Evolutionary conservation across 2,329 filamentous ascomycete species (phyloP).

Genomic region (Epichloe coenophiala): DNA sequence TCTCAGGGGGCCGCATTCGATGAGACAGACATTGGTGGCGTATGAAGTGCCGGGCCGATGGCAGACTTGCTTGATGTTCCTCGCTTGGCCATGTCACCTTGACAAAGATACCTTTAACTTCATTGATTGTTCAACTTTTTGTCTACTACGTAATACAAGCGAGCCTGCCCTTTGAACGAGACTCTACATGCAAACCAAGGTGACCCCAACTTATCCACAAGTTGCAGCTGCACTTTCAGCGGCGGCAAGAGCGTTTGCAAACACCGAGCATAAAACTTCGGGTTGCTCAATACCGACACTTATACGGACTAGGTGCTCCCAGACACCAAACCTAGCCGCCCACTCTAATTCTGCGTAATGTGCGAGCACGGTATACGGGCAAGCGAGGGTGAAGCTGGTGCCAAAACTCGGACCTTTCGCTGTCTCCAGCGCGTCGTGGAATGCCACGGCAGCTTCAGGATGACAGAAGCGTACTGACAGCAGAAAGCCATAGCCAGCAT

Average conservation of each 20-base stretch:
- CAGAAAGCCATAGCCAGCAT: constrained; percentile 35
- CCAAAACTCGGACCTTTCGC: constrained; percentile 34
- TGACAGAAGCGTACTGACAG: constrained; percentile 30
- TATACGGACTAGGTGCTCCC: constrained; percentile 5
- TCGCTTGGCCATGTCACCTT: too few relatives aligned
- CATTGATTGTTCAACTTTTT: too few relatives aligned
- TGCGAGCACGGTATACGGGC: constrained; percentile 18
- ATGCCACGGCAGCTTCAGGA: constrained; percentile 20
- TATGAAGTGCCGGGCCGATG: too few relatives aligned
- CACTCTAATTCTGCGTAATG: constrained; percentile 15
- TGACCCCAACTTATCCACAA: too few relatives aligned
- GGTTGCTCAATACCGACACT: constrained; percentile 6
- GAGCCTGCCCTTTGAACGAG: too few relatives aligned
- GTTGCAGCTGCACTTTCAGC: neutral
- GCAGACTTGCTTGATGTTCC: too few relatives aligned
- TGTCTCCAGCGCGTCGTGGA: constrained; percentile 30
- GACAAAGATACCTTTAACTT: too few relatives aligned
- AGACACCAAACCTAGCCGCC: constrained; percentile 15
- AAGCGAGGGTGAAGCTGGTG: constrained; percentile 28
- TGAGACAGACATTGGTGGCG: too few relatives aligned
- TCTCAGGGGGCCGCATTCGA: too few relatives aligned
- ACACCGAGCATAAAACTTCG: neutral
- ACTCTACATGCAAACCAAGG: too few relatives aligned
- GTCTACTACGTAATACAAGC: too few relatives aligned
- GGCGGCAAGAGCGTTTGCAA: neutral